These are phyloP conservation scores for Colletotrichum tamarilloi DNA, from an alignment of 2,329 filamentous ascomycete species.

Conservation along the genomic window DNA sequence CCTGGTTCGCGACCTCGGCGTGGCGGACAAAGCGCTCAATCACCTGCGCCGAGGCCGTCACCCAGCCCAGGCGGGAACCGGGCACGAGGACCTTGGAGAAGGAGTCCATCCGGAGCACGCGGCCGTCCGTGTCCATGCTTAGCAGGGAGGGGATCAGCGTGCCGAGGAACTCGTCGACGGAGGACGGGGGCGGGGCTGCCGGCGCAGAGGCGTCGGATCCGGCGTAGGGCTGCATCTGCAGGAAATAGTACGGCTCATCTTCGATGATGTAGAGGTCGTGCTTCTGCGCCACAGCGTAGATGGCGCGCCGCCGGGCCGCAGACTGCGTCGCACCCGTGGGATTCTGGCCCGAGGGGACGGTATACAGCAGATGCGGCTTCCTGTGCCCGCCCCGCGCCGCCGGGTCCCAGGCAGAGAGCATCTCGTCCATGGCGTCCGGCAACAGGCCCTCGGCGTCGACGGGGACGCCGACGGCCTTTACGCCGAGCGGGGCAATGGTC, in stretches of 20 bases:
- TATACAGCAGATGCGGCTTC: conserved; percentile 68
- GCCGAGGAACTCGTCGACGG: conserved; percentile 78
- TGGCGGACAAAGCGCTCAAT: conserved; percentile 85
- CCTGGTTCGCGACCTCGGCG: conserved; percentile 86
- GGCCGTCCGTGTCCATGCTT: conserved; percentile 85
- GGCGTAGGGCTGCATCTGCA: conserved; percentile 85
- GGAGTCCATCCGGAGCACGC: conserved; percentile 90
- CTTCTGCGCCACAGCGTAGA: conserved; percentile 84
- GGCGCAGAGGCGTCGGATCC: conserved; percentile 57
- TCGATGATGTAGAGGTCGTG: conserved; percentile 90
- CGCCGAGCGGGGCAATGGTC: conserved; percentile 65
- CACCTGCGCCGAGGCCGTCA: conserved; percentile 87
- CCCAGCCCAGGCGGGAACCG: conserved; percentile 86
- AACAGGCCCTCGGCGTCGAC: conserved; percentile 67
- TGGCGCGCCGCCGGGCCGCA: conserved; percentile 71
- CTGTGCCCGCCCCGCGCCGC: conserved; percentile 53
- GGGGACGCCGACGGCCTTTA: conserved; percentile 60
- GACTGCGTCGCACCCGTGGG: conserved; percentile 89
- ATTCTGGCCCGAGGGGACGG: conserved; percentile 84
- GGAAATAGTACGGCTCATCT: conserved; percentile 95
- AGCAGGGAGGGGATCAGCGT: conserved; percentile 80
- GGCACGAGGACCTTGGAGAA: conserved; percentile 93
- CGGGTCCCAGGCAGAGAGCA: conserved; percentile 63
- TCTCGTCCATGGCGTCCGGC: conserved; percentile 62
- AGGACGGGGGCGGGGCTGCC: conserved; percentile 65